Conservation (phyloP, 2,329 filamentous ascomycete genomes). For the Scedosporium boydii region DNA sequence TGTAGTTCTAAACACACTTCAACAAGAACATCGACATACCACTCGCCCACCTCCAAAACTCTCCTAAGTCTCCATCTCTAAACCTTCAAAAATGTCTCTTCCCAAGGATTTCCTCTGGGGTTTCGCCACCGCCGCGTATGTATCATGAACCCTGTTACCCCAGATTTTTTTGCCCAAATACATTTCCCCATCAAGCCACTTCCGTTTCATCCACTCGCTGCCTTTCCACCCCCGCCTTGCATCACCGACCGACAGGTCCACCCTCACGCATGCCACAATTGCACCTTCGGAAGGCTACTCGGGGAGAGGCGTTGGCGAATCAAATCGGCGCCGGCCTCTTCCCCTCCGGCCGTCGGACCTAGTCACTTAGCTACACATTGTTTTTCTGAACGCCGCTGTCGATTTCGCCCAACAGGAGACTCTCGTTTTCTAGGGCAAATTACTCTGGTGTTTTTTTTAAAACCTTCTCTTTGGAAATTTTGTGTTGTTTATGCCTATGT, state of each 20-base stretch:
- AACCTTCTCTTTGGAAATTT: no score
- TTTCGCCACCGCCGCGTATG: constrained; percentile 67
- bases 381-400: no score
- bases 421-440: no score
- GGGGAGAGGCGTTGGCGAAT: background rate
- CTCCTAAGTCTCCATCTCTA: background rate
- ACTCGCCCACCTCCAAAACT: no score
- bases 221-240: background rate
- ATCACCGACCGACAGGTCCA: background rate
- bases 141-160: constrained; percentile 15
- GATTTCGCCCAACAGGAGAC: no score
- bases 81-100: constrained; percentile 37
- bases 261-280: background rate
- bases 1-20: background rate
- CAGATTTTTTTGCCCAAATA: background rate
- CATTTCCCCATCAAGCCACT: background rate
- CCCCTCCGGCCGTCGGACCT: background rate
- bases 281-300: background rate
- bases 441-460: no score
- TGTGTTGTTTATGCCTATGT: background rate
- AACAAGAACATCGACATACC: background rate
- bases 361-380: background rate
- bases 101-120: constrained; percentile 68
- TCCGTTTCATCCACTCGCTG: background rate
- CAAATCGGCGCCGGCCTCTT: background rate